Base-by-base conservation (phyloP, 2,329 filamentous ascomycete genomes). In the Sphaerulina vaccinii region DNA sequence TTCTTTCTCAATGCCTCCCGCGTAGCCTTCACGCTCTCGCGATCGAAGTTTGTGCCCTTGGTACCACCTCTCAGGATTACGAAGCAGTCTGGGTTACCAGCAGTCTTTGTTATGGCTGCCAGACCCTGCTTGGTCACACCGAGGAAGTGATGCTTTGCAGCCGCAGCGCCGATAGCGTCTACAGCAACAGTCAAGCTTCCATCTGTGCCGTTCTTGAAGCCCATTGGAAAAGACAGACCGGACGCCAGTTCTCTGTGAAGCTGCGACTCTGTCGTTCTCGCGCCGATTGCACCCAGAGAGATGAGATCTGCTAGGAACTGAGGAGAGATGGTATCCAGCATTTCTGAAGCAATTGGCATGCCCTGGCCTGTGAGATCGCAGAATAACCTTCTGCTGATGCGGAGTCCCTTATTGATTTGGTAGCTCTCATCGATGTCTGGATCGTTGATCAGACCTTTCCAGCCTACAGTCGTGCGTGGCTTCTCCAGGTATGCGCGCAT, bases 401-500 rank as follows among this genome's bases (percentile, higher is more conserved):
- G 84, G 51, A 99, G 81, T 47, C 93, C 93, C 80, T 97, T 97
- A 84, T 99, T 99, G 79, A 99, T 99, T 77, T 96, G 84, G 86
- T 88, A 99, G 68, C 87, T 93, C 71, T 93, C 86, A 73, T 99
- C 90, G 70, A 99, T 96, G 67, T 97, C 91, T 2, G 93, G 93
- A 72, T 99, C 93, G 75, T 99, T 99, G 80, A 99, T 96, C 71
- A 99, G 80, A 46, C 93, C 93, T 77, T 99, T 99, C 93, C 93
- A 99, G 69, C 93, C 93, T 43, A 99, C 91, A 0, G 93, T 99
- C 43, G 93, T 99, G 56, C 93, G 86, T 36, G 93, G 93, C 81
- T 99, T 99, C 80, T 99, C 93, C 45, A 99, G 86, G 81, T 99
- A 99, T 68, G 91, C 90, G 65, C 93, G 89, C 93, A 99, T 99